Percentiles rank a stretch among this genome's conserved stretches.
Evolutionary conservation across 176 grass and related monocot species (phyloP).

Genomic region (Tillandsia fasciculata): DNA sequence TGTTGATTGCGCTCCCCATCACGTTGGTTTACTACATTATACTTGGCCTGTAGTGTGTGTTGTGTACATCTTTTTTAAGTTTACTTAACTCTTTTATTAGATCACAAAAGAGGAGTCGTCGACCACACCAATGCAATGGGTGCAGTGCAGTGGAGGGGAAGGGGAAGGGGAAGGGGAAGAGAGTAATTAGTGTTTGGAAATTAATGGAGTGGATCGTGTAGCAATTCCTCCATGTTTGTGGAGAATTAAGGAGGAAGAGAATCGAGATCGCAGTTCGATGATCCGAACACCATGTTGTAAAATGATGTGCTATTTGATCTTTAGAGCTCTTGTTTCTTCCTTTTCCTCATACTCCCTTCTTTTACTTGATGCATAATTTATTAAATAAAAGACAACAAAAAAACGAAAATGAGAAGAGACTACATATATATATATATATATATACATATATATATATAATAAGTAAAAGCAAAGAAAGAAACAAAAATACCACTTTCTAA

Average conservation of each 20-base stretch:
- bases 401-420: background rate
- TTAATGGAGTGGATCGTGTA: slow-evolving; percentile 10
- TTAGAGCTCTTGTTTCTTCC: slow-evolving; percentile 28
- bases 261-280: background rate
- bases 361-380: background rate
- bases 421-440: too few relatives aligned
- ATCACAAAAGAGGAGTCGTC: slow-evolving; percentile 22
- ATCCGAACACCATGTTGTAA: slow-evolving; percentile 21
- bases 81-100: background rate
- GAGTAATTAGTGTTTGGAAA: background rate
- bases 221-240: background rate
- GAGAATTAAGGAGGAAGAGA: slow-evolving; percentile 6
- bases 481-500: too few relatives aligned
- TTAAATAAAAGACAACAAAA: slow-evolving; percentile 7
- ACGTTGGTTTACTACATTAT: slow-evolving; percentile 91
- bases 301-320: slow-evolving; percentile 43
- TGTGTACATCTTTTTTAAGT: background rate
- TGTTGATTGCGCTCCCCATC: slow-evolving; percentile 89
- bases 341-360: slow-evolving; percentile 6
- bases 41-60: slow-evolving; percentile 47
- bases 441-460: too few relatives aligned
- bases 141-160: background rate
- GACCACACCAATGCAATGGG: background rate
- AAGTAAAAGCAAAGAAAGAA: too few relatives aligned
- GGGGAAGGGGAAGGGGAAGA: background rate